Evolutionary conservation across 1,139 yeast genomes (phyloP), one percentile per base, ranked within the genome.

Genomic region (Wickerhamomyces sp.): DNA sequence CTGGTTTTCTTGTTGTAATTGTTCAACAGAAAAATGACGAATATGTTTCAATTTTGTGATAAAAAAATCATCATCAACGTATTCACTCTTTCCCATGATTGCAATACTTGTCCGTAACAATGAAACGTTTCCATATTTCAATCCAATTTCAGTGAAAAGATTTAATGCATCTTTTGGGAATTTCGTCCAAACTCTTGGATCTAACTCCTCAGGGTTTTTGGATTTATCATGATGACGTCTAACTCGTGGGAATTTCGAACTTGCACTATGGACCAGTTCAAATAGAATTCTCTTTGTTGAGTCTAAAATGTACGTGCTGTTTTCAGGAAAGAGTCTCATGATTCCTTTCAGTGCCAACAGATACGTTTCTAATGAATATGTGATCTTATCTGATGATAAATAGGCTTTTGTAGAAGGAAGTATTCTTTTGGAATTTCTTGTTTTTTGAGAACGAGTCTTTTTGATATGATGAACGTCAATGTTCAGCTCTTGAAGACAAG

Each of bases 311-410:
- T 31, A 3, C 12, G 33, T 31, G 3, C 22, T 20, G 24, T 40
- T 41, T 0, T 36, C 31, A 6, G 45, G 26, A 4, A 22, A 12
- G 5, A 36, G 20, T 16, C 23, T 22, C 19, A 38, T 2, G n/a
- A 47, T 13, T 2, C 52, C 53, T 11, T 34, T 20, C 4, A 47
- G 14, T 2, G 46, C 44, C 9, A 23, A 16, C 6, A 31, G n/a
- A 22, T 41, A 42, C 8, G 45, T 25, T 9, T 32, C 24, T n/a
- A 33, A 11, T 7, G 36, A 30, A 16, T 32, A 32, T 4, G 44
- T 21, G 17, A 24, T 30, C 11, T 21, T 26, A 22, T 15, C 9
- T 11, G 28, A 18, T 13, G 16, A 14, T n/a, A 13, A 14, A 9
- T 24, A 3, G 22, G 41, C 38, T 10, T 26, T 16, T 4, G 45